These are phyloP conservation scores for Sclerotinia minor DNA, from an alignment of 2,329 filamentous ascomycete genomes.

Conservation along the genomic window DNA sequence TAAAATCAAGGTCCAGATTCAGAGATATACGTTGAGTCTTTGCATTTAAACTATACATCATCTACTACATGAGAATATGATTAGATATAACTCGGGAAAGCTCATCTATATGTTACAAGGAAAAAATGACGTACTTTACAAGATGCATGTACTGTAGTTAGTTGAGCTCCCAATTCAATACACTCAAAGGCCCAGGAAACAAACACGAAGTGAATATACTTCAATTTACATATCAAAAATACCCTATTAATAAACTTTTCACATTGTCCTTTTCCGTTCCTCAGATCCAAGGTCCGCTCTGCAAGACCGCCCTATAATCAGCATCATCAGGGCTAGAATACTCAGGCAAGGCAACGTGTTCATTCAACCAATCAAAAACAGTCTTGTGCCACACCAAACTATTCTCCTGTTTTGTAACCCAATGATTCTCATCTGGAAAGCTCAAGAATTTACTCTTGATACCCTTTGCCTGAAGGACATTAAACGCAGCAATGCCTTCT, in stretches of 20 bases:
- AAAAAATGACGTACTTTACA: neutral
- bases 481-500: slow-evolving; percentile 67
- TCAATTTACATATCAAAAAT: neutral
- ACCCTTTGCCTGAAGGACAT: slow-evolving; percentile 54
- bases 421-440: slow-evolving; percentile 67
- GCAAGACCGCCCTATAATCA: slow-evolving; percentile 14
- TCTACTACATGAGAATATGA: neutral
- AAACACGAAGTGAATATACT: neutral
- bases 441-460: slow-evolving; percentile 61
- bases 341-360: slow-evolving; percentile 20
- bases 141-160: too few species aligned
- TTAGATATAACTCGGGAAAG: neutral
- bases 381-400: slow-evolving; percentile 81
- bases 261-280: accelerated
- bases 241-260: neutral
- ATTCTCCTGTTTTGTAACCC: slow-evolving; percentile 88
- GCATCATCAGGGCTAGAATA: slow-evolving; percentile 23
- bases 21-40: too few species aligned
- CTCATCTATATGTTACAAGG: neutral
- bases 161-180: too few species aligned
- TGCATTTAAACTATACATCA: too few species aligned
- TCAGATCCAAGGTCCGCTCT: slow-evolving; percentile 23
- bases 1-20: neutral
- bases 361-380: slow-evolving; percentile 74
- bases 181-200: neutral